Base-by-base conservation (phyloP, 2,329 filamentous ascomycete genomes). In the Magnaporthiopsis rhizophila region DNA sequence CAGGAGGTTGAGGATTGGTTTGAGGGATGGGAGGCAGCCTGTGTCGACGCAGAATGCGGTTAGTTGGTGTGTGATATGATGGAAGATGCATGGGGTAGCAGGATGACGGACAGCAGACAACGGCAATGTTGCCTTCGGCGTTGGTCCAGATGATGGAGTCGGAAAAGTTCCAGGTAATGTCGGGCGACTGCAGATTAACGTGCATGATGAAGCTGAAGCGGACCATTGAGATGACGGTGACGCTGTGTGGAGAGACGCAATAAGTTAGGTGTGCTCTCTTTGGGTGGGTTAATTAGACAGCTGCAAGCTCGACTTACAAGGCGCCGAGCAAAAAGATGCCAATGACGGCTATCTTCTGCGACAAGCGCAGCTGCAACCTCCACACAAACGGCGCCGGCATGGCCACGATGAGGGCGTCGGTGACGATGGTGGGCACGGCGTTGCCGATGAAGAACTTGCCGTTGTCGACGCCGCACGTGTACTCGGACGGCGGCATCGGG, bases 1-100 rank as follows among this genome's bases (percentile, higher is more conserved):
- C n/a, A 53, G n/a, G 24, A 53, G 13, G 26, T 61, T 45, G 1
- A 61, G n/a, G 24, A 61, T 36, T 6, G 60, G 60, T 13, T 61
- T 61, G 13, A 61, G 36, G n/a, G 60, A 50, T 8, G 60, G 60
- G 24, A 61, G 60, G 36, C 38, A 61, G 24, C 60, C 60, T 61
- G 58, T 34, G 9, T 24, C 12, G 18, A 24, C 1, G 13, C 13
- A 28, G n/a, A 12, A 3, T 4, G 15, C 7, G 13, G 38, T 45
- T 18, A 45, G 38, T 12, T 7, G 7, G 6, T 36, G 30, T 1
- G 15, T 15, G 13, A 45, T 45, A 18, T 13, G 13, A 13, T 2
- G 15, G 11, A 45, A 45, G 12, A 2, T 1, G 3, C 21, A 36
- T 30, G 28, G 58, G 12, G n/a, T 5, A 21, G 36, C 18, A 60